Evolutionary conservation across 345 rosid genomes (phyloP), one percentile per base, ranked within the genome.

Genomic region (Linum lewisii): DNA sequence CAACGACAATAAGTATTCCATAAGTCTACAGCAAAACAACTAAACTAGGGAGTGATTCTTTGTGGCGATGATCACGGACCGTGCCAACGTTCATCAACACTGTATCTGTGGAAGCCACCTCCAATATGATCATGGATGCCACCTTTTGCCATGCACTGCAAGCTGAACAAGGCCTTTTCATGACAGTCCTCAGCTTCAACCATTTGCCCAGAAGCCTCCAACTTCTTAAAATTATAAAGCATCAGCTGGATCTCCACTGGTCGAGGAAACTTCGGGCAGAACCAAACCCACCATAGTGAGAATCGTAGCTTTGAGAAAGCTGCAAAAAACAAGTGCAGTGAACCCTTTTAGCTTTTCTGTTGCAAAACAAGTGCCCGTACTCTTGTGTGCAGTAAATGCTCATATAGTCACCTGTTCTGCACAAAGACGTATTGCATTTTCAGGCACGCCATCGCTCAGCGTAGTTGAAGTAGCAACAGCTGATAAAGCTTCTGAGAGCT

Each of bases 71-170:
- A 19, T 0, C 1, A 67, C 95, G 71, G 44, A 86, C 98, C 98
- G 21, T 92, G 98, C 98, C 98, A 92, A 58, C 79, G 77, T 72
- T 88, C 96, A 62, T 91, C 98, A 47, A 91, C 98, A 42, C 98
- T 91, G 69, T 91, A 91, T 65, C 98, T 80, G 78, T 92, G 98
- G 67, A 92, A 88, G 51, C 96, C 96, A 42, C 98, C 98, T 69
- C 95, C 98, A 68, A 92, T 19, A 51, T 92, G 98, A 72, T 92
- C 98, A 68, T 88, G 98, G 75, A 92, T 77, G 55, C 98, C 98
- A 49, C 98, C 98, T 64, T 76, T 86, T 23, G 90, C 87, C 96
- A 92, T 92, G 68, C 88, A 77, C 70, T 86, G 84, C 79, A 92
- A 75, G 76, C 78, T 88, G 76, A 80, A 86, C 63, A 81, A 65